A percentile compares a stretch with the other conserved stretches of the same genome.
Evolutionary conservation across 768 basidiomycete species (phyloP).

Genomic region (Amanita muscaria): DNA sequence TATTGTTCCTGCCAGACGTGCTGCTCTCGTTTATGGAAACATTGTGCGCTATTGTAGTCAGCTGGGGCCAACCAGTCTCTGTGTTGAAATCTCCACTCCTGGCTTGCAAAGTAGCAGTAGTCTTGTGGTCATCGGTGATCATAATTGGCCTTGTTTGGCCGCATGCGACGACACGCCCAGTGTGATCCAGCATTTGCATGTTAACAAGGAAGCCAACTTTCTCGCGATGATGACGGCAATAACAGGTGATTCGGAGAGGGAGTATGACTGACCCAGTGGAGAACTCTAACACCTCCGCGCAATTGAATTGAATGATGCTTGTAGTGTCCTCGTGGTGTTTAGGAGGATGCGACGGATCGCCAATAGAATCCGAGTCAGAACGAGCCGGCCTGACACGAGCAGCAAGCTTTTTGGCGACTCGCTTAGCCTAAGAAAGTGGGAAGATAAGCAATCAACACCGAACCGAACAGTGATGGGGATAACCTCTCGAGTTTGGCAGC

Average conservation of each 20-base stretch:
- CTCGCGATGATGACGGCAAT: conserved; percentile 97
- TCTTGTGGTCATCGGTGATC: conserved; percentile 99
- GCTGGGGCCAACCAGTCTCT: conserved; percentile 45
- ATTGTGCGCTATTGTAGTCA: conserved; percentile 20
- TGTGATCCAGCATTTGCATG: conserved; percentile 75
- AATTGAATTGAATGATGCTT: conserved; percentile 94
- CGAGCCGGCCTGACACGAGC: conserved; percentile 72
- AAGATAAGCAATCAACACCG: conserved; percentile 6
- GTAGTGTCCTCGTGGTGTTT: conserved; percentile 56
- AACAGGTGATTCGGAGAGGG: conserved; percentile 95
- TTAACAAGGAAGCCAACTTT: conserved; percentile 91
- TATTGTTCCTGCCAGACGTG: conserved; percentile 38
- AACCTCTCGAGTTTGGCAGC: conserved; percentile 83
- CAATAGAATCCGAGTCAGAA: conserved; percentile 64
- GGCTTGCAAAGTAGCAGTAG: conserved; percentile 35
- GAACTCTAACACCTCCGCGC: conserved; percentile 83
- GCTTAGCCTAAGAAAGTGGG: conserved; percentile 54
- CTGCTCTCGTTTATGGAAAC: conserved; percentile 23
- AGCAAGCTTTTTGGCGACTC: conserved; percentile 82
- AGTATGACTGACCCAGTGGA: conserved; percentile 77
- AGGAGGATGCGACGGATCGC: conserved; percentile 36
- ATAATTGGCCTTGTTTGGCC: conserved; percentile 87
- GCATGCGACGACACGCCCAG: conserved; percentile 71
- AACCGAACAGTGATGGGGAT: background rate
- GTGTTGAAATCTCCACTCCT: conserved; percentile 25